phyloP scores from a whole-genome alignment of 169 alveolate genomes.

The Hepatocystis sp. region DNA sequence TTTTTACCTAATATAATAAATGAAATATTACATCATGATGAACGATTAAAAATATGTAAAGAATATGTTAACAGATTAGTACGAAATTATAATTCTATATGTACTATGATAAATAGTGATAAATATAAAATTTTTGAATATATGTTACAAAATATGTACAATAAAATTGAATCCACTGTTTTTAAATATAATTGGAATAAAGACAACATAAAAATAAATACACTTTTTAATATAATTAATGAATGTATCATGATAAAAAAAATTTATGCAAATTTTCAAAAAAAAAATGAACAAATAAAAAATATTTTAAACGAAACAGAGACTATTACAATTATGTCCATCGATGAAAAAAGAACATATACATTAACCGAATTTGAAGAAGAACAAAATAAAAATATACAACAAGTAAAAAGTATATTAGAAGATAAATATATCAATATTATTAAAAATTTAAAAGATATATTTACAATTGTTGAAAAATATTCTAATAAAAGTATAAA shows the following conservation, averaged over 20 bases:
- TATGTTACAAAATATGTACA: conserved; percentile 38
- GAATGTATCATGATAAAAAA: conserved; percentile 44
- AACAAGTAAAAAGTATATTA: conserved; percentile 42
- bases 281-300: conserved; percentile 50
- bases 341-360: conserved; percentile 71
- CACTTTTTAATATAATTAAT: conserved; percentile 38
- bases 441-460: conserved; percentile 50
- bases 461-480: conserved; percentile 55
- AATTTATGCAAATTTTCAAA: conserved; percentile 20
- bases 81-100: conserved; percentile 45
- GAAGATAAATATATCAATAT: conserved; percentile 53
- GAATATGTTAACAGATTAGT: conserved; percentile 74
- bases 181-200: conserved; percentile 75
- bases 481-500: conserved; percentile 56
- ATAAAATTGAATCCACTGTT: conserved; percentile 48
- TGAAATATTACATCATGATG: conserved; percentile 71
- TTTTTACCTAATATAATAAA: conserved; percentile 66
- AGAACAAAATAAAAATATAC: conserved; percentile 67
- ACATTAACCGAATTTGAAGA: conserved; percentile 62
- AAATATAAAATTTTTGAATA: conserved; percentile 71
- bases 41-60: conserved; percentile 55
- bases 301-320: conserved; percentile 55
- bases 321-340: conserved; percentile 36
- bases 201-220: conserved; percentile 51
- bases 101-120: conserved; percentile 58